Conservation (phyloP, 2,329 filamentous ascomycete species). For the Aureobasidium melanogenum region DNA sequence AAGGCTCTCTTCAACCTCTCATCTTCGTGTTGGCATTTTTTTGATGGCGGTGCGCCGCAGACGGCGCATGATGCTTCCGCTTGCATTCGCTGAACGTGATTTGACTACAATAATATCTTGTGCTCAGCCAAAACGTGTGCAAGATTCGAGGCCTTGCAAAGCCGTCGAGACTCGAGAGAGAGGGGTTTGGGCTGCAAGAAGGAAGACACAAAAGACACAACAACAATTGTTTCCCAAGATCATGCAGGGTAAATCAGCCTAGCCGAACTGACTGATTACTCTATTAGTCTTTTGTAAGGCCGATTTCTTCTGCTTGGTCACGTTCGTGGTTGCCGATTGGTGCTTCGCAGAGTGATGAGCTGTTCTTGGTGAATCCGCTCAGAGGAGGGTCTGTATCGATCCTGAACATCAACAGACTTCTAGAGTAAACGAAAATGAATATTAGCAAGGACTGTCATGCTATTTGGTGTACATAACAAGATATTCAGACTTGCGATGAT, state of each 20-base stretch:
- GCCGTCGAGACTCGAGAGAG: not conserved
- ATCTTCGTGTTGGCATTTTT: constrained; percentile 27
- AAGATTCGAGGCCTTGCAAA: not conserved
- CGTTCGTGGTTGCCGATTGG: not conserved
- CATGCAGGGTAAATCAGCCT: not conserved
- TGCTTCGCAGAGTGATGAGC: not conserved
- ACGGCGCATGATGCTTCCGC: constrained; percentile 28
- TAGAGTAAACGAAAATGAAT: no score
- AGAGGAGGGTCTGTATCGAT: not conserved
- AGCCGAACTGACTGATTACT: not conserved
- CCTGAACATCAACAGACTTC: not conserved
- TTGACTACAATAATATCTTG: not conserved
- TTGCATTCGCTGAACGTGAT: not conserved
- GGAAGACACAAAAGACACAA: not conserved
- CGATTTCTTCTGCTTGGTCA: not conserved
- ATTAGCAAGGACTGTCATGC: not conserved
- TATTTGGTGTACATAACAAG: not conserved
- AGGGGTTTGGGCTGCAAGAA: not conserved
- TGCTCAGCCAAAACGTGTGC: not conserved
- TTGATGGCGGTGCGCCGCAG: constrained; percentile 24
- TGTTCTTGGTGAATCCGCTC: not conserved
- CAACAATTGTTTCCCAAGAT: not conserved
- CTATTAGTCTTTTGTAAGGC: not conserved
- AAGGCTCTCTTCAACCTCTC: constrained; percentile 25
- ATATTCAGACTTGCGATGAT: no score